Evolutionary conservation across 2,329 filamentous ascomycete genomes (phyloP).

Genomic region (Dothiorella sarmentorum): DNA sequence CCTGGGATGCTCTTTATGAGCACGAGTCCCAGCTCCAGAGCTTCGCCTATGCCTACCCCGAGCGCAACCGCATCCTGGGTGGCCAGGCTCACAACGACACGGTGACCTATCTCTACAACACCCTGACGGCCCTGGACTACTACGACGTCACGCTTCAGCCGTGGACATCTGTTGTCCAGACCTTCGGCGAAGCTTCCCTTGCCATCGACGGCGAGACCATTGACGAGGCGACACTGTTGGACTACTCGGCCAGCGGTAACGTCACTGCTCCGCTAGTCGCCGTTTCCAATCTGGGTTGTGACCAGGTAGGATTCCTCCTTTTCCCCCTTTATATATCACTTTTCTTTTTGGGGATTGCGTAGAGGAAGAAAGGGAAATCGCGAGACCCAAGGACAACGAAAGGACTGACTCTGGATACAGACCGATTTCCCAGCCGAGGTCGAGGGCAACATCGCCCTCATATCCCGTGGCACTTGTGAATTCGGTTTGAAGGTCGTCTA

Average conservation of each 20-base stretch:
- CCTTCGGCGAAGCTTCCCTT: conserved; percentile 25
- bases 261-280: conserved; percentile 27
- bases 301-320: conserved; percentile 26
- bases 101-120: conserved; percentile 35
- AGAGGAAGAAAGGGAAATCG: no score
- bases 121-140: conserved; percentile 35
- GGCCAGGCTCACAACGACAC: conserved; percentile 39
- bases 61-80: conserved; percentile 38
- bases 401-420: not conserved
- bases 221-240: conserved; percentile 21
- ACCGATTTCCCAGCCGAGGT: conserved; percentile 58
- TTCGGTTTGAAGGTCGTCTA: conserved; percentile 66
- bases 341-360: no score
- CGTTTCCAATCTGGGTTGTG: conserved; percentile 32
- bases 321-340: not conserved
- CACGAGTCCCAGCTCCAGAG: conserved; percentile 34
- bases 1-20: conserved; percentile 26
- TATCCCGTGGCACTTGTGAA: conserved; percentile 63
- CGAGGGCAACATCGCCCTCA: conserved; percentile 62
- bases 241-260: conserved; percentile 28
- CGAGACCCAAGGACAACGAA: not conserved
- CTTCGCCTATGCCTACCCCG: conserved; percentile 37
- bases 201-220: conserved; percentile 24
- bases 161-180: conserved; percentile 26
- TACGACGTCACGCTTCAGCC: conserved; percentile 36